phyloP scores from a whole-genome alignment of 1,284 basidiomycete genomes.

The Apiotrichum montevideense region DNA sequence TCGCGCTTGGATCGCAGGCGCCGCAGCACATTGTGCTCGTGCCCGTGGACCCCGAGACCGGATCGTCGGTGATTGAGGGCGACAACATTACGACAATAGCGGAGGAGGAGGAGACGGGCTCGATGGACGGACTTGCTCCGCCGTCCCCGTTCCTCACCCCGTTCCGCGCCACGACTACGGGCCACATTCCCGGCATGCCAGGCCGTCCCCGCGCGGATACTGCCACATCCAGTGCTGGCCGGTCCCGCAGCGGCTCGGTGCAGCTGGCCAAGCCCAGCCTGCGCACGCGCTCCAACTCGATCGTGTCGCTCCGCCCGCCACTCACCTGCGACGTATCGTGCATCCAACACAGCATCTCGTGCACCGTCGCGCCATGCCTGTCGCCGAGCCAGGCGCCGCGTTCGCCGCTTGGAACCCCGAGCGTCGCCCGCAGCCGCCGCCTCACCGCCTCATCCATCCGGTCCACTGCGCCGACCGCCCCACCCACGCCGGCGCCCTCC shows the following conservation, averaged over 20 bases:
- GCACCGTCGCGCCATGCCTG: constrained; percentile 2
- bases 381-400: no score
- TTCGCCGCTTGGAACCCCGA: constrained; percentile 8
- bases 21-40: constrained; percentile 43
- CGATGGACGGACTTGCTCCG: neutral
- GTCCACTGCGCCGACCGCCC: constrained; percentile 17
- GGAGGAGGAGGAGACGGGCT: constrained; percentile 1
- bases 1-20: constrained; percentile 46
- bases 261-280: neutral
- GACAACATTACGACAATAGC: neutral
- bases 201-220: neutral
- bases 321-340: constrained; percentile 34
- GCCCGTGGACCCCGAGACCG: constrained; percentile 14
- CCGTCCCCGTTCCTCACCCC: constrained; percentile 1
- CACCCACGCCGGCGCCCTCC: neutral
- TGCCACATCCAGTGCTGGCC: neutral
- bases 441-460: neutral
- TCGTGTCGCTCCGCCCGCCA: constrained; percentile 25
- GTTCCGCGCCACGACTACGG: neutral
- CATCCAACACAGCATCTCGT: constrained; percentile 2
- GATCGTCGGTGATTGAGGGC: neutral
- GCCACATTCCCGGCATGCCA: neutral
- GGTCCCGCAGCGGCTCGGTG: neutral
- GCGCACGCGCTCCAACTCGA: neutral
- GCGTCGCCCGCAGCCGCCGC: constrained; percentile 1